These are phyloP conservation scores for Eucalyptus regnans DNA, from an alignment of 345 rosid genomes.

Conservation along the genomic window DNA sequence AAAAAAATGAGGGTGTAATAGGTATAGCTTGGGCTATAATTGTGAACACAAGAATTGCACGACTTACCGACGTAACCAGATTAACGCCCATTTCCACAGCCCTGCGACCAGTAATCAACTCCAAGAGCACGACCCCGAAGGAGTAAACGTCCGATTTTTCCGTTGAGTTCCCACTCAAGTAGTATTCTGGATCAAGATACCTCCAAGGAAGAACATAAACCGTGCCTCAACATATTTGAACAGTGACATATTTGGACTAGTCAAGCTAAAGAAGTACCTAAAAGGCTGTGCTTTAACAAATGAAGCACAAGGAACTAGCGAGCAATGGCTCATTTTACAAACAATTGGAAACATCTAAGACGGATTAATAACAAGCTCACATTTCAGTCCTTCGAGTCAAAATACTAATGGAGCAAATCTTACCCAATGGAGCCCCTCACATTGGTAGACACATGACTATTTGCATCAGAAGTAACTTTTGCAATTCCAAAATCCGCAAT, in stretches of 20 bases:
- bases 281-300: background rate
- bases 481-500: slow-evolving; percentile 97
- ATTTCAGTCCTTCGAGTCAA: background rate
- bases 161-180: slow-evolving; percentile 62
- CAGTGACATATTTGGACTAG: background rate
- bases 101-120: slow-evolving; percentile 68
- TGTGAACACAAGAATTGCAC: background rate
- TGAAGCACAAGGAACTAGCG: background rate
- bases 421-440: slow-evolving; percentile 96
- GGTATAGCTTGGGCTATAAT: background rate
- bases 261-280: background rate
- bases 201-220: slow-evolving; percentile 4
- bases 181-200: slow-evolving; percentile 90
- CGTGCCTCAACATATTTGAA: background rate
- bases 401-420: background rate
- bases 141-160: slow-evolving; percentile 77
- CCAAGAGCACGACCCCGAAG: slow-evolving; percentile 83
- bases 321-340: background rate
- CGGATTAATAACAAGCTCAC: background rate
- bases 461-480: slow-evolving; percentile 53
- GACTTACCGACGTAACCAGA: slow-evolving; percentile 79
- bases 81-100: slow-evolving; percentile 83
- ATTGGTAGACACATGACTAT: slow-evolving; percentile 75
- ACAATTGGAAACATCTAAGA: background rate
- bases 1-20: background rate